Evolutionary conservation across 2,329 filamentous ascomycete species (phyloP).

Genomic region (Aspergillus sp.): DNA sequence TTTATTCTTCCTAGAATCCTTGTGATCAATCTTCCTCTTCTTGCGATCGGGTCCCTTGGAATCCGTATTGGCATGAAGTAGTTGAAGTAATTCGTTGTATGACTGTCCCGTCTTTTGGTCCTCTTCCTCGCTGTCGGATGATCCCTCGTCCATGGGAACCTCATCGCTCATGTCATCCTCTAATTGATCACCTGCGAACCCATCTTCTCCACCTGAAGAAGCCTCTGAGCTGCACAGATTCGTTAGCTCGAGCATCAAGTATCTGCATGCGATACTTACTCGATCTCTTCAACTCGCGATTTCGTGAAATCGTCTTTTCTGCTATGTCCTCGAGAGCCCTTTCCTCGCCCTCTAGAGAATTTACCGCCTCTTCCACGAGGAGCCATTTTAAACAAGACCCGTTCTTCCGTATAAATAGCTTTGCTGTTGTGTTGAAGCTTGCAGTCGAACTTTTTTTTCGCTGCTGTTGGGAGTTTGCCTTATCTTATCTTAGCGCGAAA

Average conservation of each 20-base stretch:
- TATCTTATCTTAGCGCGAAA: constrained; percentile 48
- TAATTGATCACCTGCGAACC: constrained; percentile 34
- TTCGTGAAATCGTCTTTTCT: constrained; percentile 29
- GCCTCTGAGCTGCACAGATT: constrained; percentile 19
- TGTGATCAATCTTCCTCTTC: constrained; percentile 47
- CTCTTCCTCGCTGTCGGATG: constrained; percentile 41
- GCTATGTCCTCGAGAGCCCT: constrained; percentile 22
- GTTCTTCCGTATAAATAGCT: not conserved
- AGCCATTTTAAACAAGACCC: constrained; percentile 17
- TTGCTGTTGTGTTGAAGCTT: not conserved
- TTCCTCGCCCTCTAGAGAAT: constrained; percentile 23
- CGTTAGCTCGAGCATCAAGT: constrained; percentile 7
- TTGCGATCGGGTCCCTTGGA: constrained; percentile 45
- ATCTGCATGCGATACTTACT: constrained; percentile 22
- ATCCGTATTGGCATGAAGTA: constrained; percentile 43
- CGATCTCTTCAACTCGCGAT: constrained; percentile 34
- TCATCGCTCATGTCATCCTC: constrained; percentile 43
- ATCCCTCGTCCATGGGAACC: constrained; percentile 24
- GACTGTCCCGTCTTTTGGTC: constrained; percentile 38
- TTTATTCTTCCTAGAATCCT: constrained; percentile 22
- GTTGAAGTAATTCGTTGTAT: constrained; percentile 55
- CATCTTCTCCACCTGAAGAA: constrained; percentile 20
- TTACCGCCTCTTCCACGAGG: constrained; percentile 22
- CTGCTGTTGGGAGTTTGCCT: constrained; percentile 10
- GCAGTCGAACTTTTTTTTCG: constrained; percentile 7